Percentiles rank a stretch among this genome's conserved stretches.
Conservation (phyloP, 495 filamentous ascomycete species). For the Talaromyces liani region DNA sequence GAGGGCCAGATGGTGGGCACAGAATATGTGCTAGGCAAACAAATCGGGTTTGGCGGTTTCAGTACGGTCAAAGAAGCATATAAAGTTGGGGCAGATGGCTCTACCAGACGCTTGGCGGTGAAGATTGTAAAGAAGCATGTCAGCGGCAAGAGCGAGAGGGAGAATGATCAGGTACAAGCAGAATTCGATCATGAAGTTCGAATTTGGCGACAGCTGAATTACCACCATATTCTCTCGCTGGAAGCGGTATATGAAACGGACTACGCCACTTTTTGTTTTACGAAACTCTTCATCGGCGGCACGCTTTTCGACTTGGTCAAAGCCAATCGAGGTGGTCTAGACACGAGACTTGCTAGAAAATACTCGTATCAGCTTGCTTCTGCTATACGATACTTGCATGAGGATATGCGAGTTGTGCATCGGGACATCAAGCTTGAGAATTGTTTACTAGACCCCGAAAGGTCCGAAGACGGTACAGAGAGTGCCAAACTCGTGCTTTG, state of each 20-base stretch:
- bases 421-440: constrained; percentile 75
- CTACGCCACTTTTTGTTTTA: constrained; percentile 70
- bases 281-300: constrained; percentile 57
- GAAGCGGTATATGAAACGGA: constrained; percentile 64
- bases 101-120: constrained; percentile 51
- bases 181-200: constrained; percentile 70
- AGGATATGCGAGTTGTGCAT: constrained; percentile 65
- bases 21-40: constrained; percentile 65
- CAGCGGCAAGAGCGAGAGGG: constrained; percentile 44
- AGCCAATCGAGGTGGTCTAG: constrained; percentile 49
- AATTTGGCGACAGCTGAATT: constrained; percentile 63
- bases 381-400: constrained; percentile 64
- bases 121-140: constrained; percentile 66
- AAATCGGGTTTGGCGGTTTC: constrained; percentile 65
- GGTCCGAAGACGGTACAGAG: constrained; percentile 33
- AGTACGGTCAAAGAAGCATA: constrained; percentile 65
- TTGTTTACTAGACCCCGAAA: constrained; percentile 57
- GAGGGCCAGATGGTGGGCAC: constrained; percentile 68
- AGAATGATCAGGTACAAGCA: constrained; percentile 63
- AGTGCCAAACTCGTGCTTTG: constrained; percentile 57
- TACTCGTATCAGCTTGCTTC: constrained; percentile 63
- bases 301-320: constrained; percentile 65
- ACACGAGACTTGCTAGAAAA: constrained; percentile 45
- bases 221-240: constrained; percentile 58
- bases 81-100: constrained; percentile 51